Base-by-base conservation (phyloP, 495 filamentous ascomycete species). In the Neurospora sp. region DNA sequence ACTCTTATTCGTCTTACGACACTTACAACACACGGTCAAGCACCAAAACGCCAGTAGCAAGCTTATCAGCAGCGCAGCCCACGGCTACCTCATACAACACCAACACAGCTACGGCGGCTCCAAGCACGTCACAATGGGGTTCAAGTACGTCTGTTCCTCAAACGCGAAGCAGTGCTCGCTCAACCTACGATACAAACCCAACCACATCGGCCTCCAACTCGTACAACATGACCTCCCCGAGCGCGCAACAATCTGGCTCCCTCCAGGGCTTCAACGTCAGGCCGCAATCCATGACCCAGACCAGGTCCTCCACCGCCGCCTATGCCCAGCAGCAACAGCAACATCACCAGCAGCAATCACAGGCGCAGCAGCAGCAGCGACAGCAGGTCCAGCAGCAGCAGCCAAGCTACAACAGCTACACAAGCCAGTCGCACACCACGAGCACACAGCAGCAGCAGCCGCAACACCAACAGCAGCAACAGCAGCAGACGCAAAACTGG, bases 181-280 rank as follows among this genome's bases (percentile, higher is more conserved):
- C 74, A 7, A 66, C 27, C 3, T 79, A 79, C 70, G 76, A 70
- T 35, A 35, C 46, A 39, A 77, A 75, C 7, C 73, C 75, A 31
- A 44, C 78, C 3, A 37, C 74, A 12, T 35, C 72, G 3, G 35
- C 18, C 40, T 66, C 70, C 5, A 68, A 72, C 6, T 77, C 73
- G 2, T 75, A 75, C 39, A 74, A 42, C 44, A 27, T 71, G 35
- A 31, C 69, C 38, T 48, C 78, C 3, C 69, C 75, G 31, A 74
- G 14, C 18, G 41, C 71, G n/a, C 73, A 76, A 12, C 75, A 72
- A 35, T 76, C 79, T 2, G 71, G 76, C 22, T 70, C 76, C 2
- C 68, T 79, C 16, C 78, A 79, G 31, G 73, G 74, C 16, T 78
- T 80, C 41, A 77, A 71, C 37, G 73, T 81, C 38, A 74, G 77